Percentiles rank a stretch among this genome's conserved stretches.
These are phyloP conservation scores for Cladobotryum protrusum DNA, from an alignment of 2,329 filamentous ascomycete genomes.

Conservation along the genomic window DNA sequence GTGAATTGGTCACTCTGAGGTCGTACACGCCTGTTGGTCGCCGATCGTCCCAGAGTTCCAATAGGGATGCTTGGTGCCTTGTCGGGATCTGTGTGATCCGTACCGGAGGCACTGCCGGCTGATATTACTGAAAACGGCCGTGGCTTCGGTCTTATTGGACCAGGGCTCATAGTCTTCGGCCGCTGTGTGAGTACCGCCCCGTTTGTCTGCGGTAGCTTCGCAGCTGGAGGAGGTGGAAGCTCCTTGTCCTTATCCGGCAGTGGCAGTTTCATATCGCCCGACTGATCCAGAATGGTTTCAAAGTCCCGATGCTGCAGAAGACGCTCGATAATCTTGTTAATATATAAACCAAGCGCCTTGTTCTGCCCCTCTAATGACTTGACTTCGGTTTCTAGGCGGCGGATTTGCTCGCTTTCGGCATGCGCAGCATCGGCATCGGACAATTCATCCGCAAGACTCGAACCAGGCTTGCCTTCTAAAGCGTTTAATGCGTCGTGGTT, in stretches of 20 bases:
- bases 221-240: constrained; percentile 61
- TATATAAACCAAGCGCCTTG: constrained; percentile 94
- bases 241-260: constrained; percentile 66
- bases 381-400: constrained; percentile 70
- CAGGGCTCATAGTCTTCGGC: constrained; percentile 51
- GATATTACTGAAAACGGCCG: constrained; percentile 54
- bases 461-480: constrained; percentile 48
- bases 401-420: constrained; percentile 50
- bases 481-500: constrained; percentile 61
- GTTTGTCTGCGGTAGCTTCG: constrained; percentile 24
- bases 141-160: constrained; percentile 40
- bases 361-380: constrained; percentile 85
- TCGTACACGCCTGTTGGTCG: constrained; percentile 48
- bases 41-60: constrained; percentile 46
- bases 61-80: constrained; percentile 74
- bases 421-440: constrained; percentile 44
- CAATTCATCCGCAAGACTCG: constrained; percentile 83
- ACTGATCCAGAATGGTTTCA: constrained; percentile 84
- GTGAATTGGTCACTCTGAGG: constrained; percentile 61
- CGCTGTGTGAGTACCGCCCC: constrained; percentile 51
- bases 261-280: constrained; percentile 44
- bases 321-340: constrained; percentile 98
- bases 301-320: constrained; percentile 92
- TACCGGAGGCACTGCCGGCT: constrained; percentile 24
- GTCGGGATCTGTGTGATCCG: constrained; percentile 57